A percentile compares a stretch with the other conserved stretches of the same genome.
These are phyloP conservation scores for Paramecium biaurelia DNA, from an alignment of 73 alveolate species.

Conservation along the genomic window DNA sequence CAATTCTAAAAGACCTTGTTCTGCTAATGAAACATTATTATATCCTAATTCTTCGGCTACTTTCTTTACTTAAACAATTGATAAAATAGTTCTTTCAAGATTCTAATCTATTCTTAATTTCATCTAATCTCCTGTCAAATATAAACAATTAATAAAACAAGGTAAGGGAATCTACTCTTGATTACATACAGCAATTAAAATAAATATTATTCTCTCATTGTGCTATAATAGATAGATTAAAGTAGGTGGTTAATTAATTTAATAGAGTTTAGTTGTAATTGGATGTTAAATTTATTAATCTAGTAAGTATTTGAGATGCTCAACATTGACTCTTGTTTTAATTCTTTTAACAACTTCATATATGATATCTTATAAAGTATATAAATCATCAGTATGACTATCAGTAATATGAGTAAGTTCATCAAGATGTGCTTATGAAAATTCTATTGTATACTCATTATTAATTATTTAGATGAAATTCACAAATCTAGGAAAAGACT, in stretches of 20 bases:
- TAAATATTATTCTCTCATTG: not conserved
- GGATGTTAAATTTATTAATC: not conserved
- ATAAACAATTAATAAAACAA: not conserved
- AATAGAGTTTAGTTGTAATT: not conserved
- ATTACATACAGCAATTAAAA: not conserved
- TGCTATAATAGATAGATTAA: not conserved
- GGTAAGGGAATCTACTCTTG: not conserved
- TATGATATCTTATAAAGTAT: not conserved
- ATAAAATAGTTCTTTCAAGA: not conserved
- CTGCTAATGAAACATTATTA: not conserved
- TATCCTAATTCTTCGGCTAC: constrained; percentile 18
- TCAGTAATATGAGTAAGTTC: not conserved
- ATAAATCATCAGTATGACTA: not conserved
- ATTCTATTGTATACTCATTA: not conserved
- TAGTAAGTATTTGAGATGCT: not conserved
- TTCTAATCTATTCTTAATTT: not conserved
- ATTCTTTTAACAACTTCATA: not conserved
- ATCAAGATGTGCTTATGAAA: not conserved
- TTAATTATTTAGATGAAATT: not conserved
- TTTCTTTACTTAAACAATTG: not conserved
- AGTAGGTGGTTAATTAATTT: not conserved
- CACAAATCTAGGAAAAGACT: not conserved
- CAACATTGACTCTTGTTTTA: not conserved
- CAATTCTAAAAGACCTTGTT: not conserved
- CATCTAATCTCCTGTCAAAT: not conserved